Evolutionary conservation across 257 asterid genomes (phyloP).

Genomic region (Dorcoceras hygrometricum): DNA sequence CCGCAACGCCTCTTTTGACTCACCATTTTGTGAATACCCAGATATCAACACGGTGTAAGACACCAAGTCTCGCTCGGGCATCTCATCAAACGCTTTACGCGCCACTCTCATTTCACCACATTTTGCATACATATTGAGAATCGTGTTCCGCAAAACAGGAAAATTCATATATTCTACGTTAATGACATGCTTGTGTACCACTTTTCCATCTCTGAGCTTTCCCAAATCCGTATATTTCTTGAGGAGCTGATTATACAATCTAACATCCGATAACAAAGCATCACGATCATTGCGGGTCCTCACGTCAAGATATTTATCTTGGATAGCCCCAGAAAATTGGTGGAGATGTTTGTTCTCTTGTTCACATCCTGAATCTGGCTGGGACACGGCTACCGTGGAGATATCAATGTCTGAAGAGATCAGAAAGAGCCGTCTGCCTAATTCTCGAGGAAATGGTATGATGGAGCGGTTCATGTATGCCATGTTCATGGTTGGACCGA

Average conservation of each 20-base stretch:
- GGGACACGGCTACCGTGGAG: slow-evolving; percentile 13
- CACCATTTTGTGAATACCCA: slow-evolving; percentile 62
- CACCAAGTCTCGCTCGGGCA: slow-evolving; percentile 71
- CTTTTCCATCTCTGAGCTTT: slow-evolving; percentile 49
- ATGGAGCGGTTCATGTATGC: too few species aligned
- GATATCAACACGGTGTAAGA: slow-evolving; percentile 69
- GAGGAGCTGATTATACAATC: slow-evolving; percentile 45
- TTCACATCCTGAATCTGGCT: slow-evolving; percentile 7
- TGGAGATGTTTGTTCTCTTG: not conserved
- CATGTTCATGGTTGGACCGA: too few species aligned
- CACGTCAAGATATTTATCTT: slow-evolving; percentile 50
- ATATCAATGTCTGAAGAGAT: slow-evolving; percentile 15
- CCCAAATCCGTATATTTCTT: slow-evolving; percentile 53
- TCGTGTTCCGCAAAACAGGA: slow-evolving; percentile 38
- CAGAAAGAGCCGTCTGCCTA: slow-evolving; percentile 3
- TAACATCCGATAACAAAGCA: slow-evolving; percentile 43
- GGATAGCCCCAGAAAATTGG: slow-evolving; percentile 18
- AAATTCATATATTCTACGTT: slow-evolving; percentile 40
- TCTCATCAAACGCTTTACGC: slow-evolving; percentile 62
- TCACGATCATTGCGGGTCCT: slow-evolving; percentile 58
- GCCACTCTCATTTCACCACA: slow-evolving; percentile 52
- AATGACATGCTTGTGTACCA: slow-evolving; percentile 55
- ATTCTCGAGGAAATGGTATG: too few species aligned
- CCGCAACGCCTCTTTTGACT: slow-evolving; percentile 38
- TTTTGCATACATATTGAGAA: slow-evolving; percentile 56